Conservation (phyloP, 2,329 filamentous ascomycete species). For the Albophoma yamanashiensis region DNA sequence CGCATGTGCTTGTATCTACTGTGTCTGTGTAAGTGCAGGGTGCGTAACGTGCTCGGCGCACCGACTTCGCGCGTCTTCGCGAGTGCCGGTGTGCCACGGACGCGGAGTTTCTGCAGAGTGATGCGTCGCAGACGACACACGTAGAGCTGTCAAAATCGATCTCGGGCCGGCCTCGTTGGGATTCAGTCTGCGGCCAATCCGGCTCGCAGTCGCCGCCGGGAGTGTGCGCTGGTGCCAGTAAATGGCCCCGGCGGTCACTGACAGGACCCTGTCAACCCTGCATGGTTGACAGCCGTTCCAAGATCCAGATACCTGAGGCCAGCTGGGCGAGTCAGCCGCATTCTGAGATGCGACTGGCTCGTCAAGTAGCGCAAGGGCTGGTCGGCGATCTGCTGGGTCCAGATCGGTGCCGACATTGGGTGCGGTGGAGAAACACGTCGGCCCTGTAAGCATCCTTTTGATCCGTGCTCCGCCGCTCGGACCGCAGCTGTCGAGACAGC, state of each 20-base stretch:
- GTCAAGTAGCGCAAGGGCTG: slow-evolving; percentile 13
- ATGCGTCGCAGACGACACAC: background rate
- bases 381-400: slow-evolving; percentile 2
- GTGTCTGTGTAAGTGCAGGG: background rate
- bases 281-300: slow-evolving; percentile 8
- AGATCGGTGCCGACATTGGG: slow-evolving; percentile 2
- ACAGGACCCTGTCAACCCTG: slow-evolving; percentile 6
- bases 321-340: slow-evolving; percentile 13
- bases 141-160: slow-evolving; percentile 1
- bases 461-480: background rate
- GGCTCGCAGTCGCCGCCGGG: background rate
- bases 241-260: background rate
- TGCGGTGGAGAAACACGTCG: background rate
- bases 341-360: slow-evolving; percentile 22
- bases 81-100: background rate
- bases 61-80: background rate
- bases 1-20: background rate
- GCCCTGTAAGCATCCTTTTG: background rate
- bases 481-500: background rate
- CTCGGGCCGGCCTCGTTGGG: background rate
- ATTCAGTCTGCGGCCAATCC: background rate
- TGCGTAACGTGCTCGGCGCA: background rate
- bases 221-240: background rate
- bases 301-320: slow-evolving; percentile 2
- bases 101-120: background rate